phyloP scores from a whole-genome alignment of 164 flowering plant genomes.

The Magnolia changhungtana region DNA sequence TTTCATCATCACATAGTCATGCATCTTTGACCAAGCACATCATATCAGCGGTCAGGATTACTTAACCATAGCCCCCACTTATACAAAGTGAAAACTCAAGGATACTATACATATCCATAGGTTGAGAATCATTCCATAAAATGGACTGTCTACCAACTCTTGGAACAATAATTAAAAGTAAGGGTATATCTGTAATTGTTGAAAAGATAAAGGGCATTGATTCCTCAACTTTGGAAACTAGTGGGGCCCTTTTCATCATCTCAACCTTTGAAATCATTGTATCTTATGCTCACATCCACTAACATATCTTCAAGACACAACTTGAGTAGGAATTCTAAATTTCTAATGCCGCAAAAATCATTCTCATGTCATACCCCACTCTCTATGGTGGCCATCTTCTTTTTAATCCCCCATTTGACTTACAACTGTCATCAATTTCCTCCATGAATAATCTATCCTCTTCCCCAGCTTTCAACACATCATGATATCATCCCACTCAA shows the following conservation, averaged over 20 bases:
- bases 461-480: constrained; percentile 1
- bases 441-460: background rate
- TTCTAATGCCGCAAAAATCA: background rate
- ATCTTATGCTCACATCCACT: background rate
- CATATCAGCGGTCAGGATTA: too few relatives aligned
- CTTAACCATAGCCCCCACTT: too few relatives aligned
- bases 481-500: background rate
- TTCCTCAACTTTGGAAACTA: background rate
- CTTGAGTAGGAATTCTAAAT: background rate
- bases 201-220: too few relatives aligned
- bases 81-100: too few relatives aligned
- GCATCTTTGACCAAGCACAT: too few relatives aligned
- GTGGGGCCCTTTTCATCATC: background rate
- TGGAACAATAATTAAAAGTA: too few relatives aligned
- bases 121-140: too few relatives aligned
- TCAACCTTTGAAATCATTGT: background rate
- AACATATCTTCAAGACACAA: background rate
- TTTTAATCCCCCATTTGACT: background rate
- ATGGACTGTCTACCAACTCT: too few relatives aligned
- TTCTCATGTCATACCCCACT: constrained; percentile 4
- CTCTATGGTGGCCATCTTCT: background rate
- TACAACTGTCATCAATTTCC: background rate
- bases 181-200: too few relatives aligned
- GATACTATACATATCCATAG: too few relatives aligned
- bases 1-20: too few relatives aligned